Percentiles rank a stretch among this genome's conserved stretches.
phyloP scores from a whole-genome alignment of 768 basidiomycete species.

The Obba rivulosa region DNA sequence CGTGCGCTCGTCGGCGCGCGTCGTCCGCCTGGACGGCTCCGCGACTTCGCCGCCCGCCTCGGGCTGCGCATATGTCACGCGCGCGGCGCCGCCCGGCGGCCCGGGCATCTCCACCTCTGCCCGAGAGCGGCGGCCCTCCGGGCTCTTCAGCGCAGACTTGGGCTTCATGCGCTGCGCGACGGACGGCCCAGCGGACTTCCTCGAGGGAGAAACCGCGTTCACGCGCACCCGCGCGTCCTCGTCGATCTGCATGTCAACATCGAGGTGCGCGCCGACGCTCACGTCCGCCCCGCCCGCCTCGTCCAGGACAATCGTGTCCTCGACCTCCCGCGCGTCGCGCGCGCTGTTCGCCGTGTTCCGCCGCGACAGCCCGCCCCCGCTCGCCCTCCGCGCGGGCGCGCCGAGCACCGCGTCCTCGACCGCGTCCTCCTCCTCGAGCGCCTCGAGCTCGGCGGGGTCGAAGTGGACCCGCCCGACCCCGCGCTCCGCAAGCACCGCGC shows the following conservation, averaged over 20 bases:
- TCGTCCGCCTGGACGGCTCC: constrained; percentile 1
- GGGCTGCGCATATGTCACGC: constrained; percentile 2
- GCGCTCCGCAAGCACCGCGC: constrained; percentile 30
- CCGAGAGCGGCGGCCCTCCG: no score
- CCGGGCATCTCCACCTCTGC: no score
- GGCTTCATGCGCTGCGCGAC: not conserved
- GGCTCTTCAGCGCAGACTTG: not conserved
- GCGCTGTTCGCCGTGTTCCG: constrained; percentile 16
- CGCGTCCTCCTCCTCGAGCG: constrained; percentile 11
- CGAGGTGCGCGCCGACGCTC: constrained; percentile 4
- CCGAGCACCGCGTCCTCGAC: constrained; percentile 10
- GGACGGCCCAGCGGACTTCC: constrained; percentile 2
- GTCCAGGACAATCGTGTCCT: constrained; percentile 15
- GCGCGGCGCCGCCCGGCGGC: no score
- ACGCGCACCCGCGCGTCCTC: constrained; percentile 11
- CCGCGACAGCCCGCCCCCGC: not conserved
- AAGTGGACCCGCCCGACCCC: constrained; percentile 18
- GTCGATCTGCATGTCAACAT: constrained; percentile 16
- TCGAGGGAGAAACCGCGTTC: constrained; percentile 1
- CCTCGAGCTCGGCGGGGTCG: constrained; percentile 25
- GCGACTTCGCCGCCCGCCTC: not conserved
- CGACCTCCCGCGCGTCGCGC: constrained; percentile 23
- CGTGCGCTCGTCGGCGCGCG: constrained; percentile 1
- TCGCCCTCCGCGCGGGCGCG: constrained; percentile 1
- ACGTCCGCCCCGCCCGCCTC: constrained; percentile 14